phyloP scores from a whole-genome alignment of 1,284 basidiomycete genomes.

The Coniferiporia sulphurascens region DNA sequence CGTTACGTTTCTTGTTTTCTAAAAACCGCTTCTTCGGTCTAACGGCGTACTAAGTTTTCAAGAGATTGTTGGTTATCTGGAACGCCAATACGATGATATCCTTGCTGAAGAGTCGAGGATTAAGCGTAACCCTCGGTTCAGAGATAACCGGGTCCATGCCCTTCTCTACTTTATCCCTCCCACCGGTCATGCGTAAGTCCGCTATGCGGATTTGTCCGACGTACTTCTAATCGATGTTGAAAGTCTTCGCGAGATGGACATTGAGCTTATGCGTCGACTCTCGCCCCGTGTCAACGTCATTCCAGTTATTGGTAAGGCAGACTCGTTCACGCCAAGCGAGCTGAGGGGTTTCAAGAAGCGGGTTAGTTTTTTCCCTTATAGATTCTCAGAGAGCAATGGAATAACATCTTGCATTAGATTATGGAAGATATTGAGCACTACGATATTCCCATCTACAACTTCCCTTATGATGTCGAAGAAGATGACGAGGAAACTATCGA shows the following conservation, averaged over 20 bases:
- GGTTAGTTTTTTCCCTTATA: constrained; percentile 41
- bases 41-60: constrained; percentile 61
- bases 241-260: constrained; percentile 97
- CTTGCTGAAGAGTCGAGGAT: constrained; percentile 98
- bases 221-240: constrained; percentile 31
- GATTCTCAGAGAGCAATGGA: constrained; percentile 14
- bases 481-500: constrained; percentile 98
- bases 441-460: constrained; percentile 98
- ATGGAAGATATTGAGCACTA: constrained; percentile 99
- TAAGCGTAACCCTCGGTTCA: constrained; percentile 99
- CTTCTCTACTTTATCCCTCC: constrained; percentile 98
- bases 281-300: constrained; percentile 98
- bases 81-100: constrained; percentile 99
- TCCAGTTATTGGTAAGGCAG: constrained; percentile 97
- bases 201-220: neutral
- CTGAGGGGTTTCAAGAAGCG: constrained; percentile 95
- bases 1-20: constrained; percentile 32
- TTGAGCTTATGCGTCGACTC: constrained; percentile 95
- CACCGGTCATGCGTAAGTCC: constrained; percentile 65
- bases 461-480: constrained; percentile 98
- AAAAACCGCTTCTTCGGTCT: neutral
- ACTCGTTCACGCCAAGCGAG: constrained; percentile 89
- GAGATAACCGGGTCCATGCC: constrained; percentile 95
- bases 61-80: constrained; percentile 95
- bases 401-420: constrained; percentile 48